Percentiles rank a stretch among this genome's conserved stretches.
These are phyloP conservation scores for Suhomyces wounanorum DNA, from an alignment of 1,139 yeast species.

Conservation along the genomic window DNA sequence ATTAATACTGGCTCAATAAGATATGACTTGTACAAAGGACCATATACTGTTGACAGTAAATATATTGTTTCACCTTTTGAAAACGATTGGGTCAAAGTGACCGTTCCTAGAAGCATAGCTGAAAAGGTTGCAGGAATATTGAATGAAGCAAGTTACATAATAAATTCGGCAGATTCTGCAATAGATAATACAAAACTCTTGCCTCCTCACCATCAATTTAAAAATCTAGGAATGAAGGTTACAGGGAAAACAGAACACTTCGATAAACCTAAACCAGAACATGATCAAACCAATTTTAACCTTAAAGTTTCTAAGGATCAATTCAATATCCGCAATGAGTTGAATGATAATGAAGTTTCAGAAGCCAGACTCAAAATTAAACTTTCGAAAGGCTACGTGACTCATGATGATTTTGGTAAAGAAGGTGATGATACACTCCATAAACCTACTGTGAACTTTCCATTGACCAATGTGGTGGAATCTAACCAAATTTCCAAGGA, in stretches of 20 bases:
- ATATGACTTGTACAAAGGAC: slow-evolving; percentile 85
- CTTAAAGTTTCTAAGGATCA: background rate
- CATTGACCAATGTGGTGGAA: slow-evolving; percentile 77
- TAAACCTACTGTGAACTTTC: slow-evolving; percentile 55
- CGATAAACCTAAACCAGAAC: background rate
- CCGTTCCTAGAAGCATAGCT: slow-evolving; percentile 56
- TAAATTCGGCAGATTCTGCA: slow-evolving; percentile 15
- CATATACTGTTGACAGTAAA: slow-evolving; percentile 77
- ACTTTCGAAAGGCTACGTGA: slow-evolving; percentile 66
- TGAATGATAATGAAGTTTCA: background rate
- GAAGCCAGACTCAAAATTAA: slow-evolving; percentile 11
- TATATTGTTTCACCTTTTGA: slow-evolving; percentile 85
- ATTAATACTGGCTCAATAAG: slow-evolving; percentile 89
- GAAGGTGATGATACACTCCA: slow-evolving; percentile 92
- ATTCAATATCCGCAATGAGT: background rate
- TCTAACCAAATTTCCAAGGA: slow-evolving; percentile 30
- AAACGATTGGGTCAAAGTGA: slow-evolving; percentile 70
- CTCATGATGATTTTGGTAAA: slow-evolving; percentile 78
- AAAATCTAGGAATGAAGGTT: background rate
- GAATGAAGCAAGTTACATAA: slow-evolving; percentile 52
- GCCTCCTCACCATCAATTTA: slow-evolving; percentile 30
- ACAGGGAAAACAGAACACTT: background rate
- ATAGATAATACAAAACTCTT: slow-evolving; percentile 20
- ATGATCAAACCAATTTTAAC: background rate
- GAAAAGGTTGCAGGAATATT: slow-evolving; percentile 46